A percentile compares a stretch with the other conserved stretches of the same genome.
Evolutionary conservation across 2,329 filamentous ascomycete species (phyloP).

Genomic region (Trichoderma semiorbis): DNA sequence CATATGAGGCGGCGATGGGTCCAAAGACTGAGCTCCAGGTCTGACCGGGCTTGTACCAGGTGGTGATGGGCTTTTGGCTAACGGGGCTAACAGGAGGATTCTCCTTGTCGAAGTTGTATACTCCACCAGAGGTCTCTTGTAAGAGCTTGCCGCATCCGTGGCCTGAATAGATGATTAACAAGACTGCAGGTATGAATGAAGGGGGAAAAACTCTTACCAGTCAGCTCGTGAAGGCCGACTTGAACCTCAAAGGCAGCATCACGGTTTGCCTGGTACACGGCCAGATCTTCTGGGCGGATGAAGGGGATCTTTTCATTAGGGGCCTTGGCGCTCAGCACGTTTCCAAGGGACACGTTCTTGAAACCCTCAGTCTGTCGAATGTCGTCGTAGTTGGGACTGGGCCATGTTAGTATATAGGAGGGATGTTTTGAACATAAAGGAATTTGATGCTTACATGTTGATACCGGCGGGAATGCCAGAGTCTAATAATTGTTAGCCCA

Average conservation of each 20-base stretch:
- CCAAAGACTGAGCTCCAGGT: conserved; percentile 95
- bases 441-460: conserved; percentile 47
- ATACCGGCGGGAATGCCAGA: conserved; percentile 67
- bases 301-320: conserved; percentile 92
- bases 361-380: conserved; percentile 81
- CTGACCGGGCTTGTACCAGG: conserved; percentile 92
- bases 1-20: conserved; percentile 80
- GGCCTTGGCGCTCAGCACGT: conserved; percentile 86
- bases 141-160: conserved; percentile 93
- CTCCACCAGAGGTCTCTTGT: conserved; percentile 77
- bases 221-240: conserved; percentile 89
- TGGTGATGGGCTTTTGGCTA: conserved; percentile 68
- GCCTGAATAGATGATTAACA: conserved; percentile 41
- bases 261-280: conserved; percentile 75
- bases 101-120: conserved; percentile 82
- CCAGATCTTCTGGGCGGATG: conserved; percentile 73
- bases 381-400: conserved; percentile 64
- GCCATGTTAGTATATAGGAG: conserved; percentile 17
- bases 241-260: conserved; percentile 92
- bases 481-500: conserved; percentile 35
- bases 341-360: conserved; percentile 92
- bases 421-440: not conserved
- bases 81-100: conserved; percentile 81
- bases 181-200: not conserved
- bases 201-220: conserved; percentile 33